phyloP scores from a whole-genome alignment of 352 stramenopile species.

The Globisporangium radiosum region DNA sequence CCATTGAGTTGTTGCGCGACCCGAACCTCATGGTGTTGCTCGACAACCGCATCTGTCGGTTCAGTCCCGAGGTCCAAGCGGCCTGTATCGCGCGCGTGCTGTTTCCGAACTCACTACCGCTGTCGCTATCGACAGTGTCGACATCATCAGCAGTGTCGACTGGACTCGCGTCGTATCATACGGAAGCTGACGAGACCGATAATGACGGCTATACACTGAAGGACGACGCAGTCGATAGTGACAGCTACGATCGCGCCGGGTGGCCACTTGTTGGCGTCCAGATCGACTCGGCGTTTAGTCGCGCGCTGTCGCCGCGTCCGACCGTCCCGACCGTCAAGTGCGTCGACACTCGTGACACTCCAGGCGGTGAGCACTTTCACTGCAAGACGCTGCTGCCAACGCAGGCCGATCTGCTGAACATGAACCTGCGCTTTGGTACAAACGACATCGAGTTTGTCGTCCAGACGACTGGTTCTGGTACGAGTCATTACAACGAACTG shows the following conservation, averaged over 20 bases:
- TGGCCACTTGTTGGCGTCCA: too few relatives aligned
- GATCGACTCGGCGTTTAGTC: slow-evolving; percentile 5
- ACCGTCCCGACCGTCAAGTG: too few relatives aligned
- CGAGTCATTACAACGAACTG: slow-evolving; percentile 13
- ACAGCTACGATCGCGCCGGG: not conserved
- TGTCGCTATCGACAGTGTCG: slow-evolving; percentile 17
- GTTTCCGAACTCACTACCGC: slow-evolving; percentile 53
- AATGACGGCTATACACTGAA: slow-evolving; percentile 2
- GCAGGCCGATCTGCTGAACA: slow-evolving; percentile 47
- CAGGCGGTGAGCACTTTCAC: slow-evolving; percentile 5
- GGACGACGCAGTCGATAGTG: not conserved
- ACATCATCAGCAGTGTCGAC: too few relatives aligned
- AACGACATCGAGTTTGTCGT: slow-evolving; percentile 76
- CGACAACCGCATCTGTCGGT: slow-evolving; percentile 48
- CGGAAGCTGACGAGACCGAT: not conserved
- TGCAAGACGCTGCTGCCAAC: slow-evolving; percentile 59
- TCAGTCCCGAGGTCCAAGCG: slow-evolving; percentile 51
- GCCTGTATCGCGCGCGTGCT: slow-evolving; percentile 57
- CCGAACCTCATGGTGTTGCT: slow-evolving; percentile 56
- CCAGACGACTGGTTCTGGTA: slow-evolving; percentile 2
- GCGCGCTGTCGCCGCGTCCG: too few relatives aligned
- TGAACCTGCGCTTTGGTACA: slow-evolving; percentile 47
- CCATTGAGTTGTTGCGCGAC: slow-evolving; percentile 37
- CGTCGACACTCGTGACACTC: too few relatives aligned
- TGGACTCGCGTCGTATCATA: not conserved